A percentile compares a stretch with the other conserved stretches of the same genome.
These are phyloP conservation scores for Acmispon strigosus DNA, from an alignment of 306 rosid genomes.

Conservation along the genomic window DNA sequence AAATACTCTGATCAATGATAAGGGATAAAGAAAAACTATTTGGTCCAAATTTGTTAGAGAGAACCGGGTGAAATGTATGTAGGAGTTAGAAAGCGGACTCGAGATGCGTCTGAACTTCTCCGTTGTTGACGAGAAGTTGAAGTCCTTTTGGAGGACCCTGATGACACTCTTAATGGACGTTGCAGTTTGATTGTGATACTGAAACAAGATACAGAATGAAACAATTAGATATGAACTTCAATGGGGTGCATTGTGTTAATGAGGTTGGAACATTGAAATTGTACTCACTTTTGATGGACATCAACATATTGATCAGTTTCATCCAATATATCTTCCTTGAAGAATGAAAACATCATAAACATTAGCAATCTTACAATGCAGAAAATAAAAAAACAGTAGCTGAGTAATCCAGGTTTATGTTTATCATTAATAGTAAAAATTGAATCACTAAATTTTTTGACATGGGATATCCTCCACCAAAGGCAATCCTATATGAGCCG, in stretches of 20 bases:
- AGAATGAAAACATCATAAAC: neutral
- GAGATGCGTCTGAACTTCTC: slow-evolving; percentile 42
- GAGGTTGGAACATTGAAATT: neutral
- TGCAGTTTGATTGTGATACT: slow-evolving; percentile 57
- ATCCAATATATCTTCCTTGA: slow-evolving; percentile 71
- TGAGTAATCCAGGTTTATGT: no score
- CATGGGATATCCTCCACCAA: no score
- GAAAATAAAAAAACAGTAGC: neutral
- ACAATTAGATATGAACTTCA: neutral
- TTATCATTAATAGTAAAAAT: no score
- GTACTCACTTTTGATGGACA: slow-evolving; percentile 63
- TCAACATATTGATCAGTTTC: slow-evolving; percentile 73
- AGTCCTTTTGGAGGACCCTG: slow-evolving; percentile 36
- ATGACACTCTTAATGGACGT: slow-evolving; percentile 46
- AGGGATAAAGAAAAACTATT: neutral
- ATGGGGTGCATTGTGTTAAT: neutral
- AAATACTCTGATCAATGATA: neutral
- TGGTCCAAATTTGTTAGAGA: neutral
- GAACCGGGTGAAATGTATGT: slow-evolving; percentile 21
- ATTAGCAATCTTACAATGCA: neutral
- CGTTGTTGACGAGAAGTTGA: slow-evolving; percentile 29
- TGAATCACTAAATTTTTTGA: no score
- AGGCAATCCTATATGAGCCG: no score
- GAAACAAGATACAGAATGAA: slow-evolving; percentile 7
- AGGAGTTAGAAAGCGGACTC: slow-evolving; percentile 30